Evolutionary conservation across 2,329 filamentous ascomycete genomes (phyloP), one percentile per base, ranked within the genome.

Genomic region (Talaromyces piceae): DNA sequence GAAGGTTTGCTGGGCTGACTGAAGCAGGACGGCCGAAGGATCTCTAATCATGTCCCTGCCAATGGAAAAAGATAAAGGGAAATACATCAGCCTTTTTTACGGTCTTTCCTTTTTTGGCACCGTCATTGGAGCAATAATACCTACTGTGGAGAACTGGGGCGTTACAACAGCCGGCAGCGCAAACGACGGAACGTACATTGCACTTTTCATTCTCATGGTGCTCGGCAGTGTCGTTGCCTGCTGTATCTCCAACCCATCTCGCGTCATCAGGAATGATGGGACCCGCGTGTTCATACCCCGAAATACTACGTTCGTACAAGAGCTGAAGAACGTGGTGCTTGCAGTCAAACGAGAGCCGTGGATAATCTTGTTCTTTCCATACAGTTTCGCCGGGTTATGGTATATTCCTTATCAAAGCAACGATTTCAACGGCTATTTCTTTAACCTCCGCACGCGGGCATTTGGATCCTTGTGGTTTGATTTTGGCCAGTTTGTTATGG

Each of bases 31-130:
- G 28, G 88, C 86, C 1, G 87, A 91, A 70, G 87, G 88, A 54
- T 83, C 86, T 53, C 88, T 91, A 63, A 91, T 91, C 85, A 88
- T 91, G 79, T 80, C 84, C 7, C 91, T 91, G 63, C 87, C 87
- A 3, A 73, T 80, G n/a, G 88, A 91, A 69, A 68, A 78, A 41
- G 77, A 79, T 56, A 91, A 91, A 74, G 88, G 88, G 39, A 80
- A 82, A 55, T 91, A 88, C 68, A 89, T 93, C 64, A 84, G 84
- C 55, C 83, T 80, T 75, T 91, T 91, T 71, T 91, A 88, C 87
- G 81, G 87, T 69, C 89, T 93, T 61, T 93, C 91, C 77, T 91
- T 91, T 70, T 68, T 87, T 54, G 88, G 88, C 57, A 87, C 81
- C 58, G 87, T 91, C 56, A 86, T 93, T 62, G 88, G 88, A 56